These are phyloP conservation scores for Chloranthus sessilifolius DNA, from an alignment of 164 flowering plant species.

Conservation along the genomic window DNA sequence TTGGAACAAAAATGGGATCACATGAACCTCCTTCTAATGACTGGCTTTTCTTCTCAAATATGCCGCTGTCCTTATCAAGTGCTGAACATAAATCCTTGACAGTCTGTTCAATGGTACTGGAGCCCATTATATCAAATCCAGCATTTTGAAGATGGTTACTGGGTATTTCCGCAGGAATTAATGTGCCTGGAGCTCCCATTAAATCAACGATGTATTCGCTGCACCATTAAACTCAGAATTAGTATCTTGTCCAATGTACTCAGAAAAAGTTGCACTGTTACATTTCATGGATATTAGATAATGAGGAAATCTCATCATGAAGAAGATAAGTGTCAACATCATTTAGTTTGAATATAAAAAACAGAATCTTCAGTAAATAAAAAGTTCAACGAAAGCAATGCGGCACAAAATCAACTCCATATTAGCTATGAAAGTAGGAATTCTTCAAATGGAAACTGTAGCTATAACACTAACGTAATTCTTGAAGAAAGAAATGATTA, in stretches of 20 bases:
- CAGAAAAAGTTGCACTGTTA: background rate
- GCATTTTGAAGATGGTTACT: constrained; percentile 42
- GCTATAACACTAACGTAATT: too few relatives aligned
- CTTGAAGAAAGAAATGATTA: too few relatives aligned
- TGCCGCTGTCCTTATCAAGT: constrained; percentile 21
- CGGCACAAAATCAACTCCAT: too few relatives aligned
- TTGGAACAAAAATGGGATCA: constrained; percentile 14
- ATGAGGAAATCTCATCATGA: background rate
- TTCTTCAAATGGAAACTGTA: too few relatives aligned
- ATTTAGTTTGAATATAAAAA: too few relatives aligned
- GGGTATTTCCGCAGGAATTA: constrained; percentile 90
- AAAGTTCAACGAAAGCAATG: too few relatives aligned
- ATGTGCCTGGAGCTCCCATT: constrained; percentile 96
- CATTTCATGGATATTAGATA: background rate
- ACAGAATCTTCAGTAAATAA: too few relatives aligned
- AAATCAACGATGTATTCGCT: constrained; percentile 95
- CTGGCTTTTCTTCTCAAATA: constrained; percentile 11
- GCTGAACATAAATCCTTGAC: constrained; percentile 19
- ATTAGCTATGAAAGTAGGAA: too few relatives aligned
- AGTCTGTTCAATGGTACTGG: constrained; percentile 22
- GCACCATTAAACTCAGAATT: constrained; percentile 29
- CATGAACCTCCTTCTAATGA: constrained; percentile 12
- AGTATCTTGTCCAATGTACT: constrained; percentile 1
- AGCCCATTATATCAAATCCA: constrained; percentile 35
- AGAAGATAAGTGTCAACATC: background rate